Evolutionary conservation across 108 stramenopile genomes (phyloP).

Genomic region (Nitzschia inconspicua): DNA sequence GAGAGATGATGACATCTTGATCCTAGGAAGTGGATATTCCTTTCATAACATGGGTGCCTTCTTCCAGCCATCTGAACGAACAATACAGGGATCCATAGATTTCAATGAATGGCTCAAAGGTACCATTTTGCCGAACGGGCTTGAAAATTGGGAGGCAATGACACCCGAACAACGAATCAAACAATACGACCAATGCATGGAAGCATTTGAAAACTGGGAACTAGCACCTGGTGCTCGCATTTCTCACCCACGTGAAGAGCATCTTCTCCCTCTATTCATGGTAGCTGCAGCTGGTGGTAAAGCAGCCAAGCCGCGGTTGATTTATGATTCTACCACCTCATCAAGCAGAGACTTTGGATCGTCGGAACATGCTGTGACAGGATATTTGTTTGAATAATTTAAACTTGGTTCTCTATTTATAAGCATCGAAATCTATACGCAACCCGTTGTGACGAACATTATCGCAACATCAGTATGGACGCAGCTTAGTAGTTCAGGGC

Average conservation of each 20-base stretch:
- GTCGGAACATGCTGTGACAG: slow-evolving; percentile 27
- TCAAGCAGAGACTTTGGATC: not conserved
- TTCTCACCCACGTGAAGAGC: slow-evolving; percentile 52
- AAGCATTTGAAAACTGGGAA: slow-evolving; percentile 30
- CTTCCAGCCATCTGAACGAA: slow-evolving; percentile 17
- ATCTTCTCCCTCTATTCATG: slow-evolving; percentile 50
- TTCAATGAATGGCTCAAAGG: slow-evolving; percentile 49
- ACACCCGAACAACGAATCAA: too few species aligned
- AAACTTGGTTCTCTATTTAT: too few species aligned
- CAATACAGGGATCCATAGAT: slow-evolving; percentile 5
- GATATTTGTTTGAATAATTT: slow-evolving; percentile 33
- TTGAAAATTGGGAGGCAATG: not conserved
- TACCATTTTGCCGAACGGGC: slow-evolving; percentile 8
- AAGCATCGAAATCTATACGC: too few species aligned
- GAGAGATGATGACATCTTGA: slow-evolving; percentile 56
- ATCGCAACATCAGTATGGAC: too few species aligned
- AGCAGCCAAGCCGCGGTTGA: not conserved
- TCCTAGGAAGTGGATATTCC: slow-evolving; percentile 74
- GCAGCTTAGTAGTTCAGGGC: too few species aligned
- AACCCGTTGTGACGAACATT: too few species aligned
- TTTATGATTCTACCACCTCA: not conserved
- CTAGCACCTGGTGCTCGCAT: slow-evolving; percentile 34
- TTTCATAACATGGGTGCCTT: slow-evolving; percentile 63
- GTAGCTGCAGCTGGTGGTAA: slow-evolving; percentile 27
- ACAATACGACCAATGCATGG: too few species aligned